Conservation (phyloP, 371 early-diverging fungal species). For the Sporodiniella umbellata region DNA sequence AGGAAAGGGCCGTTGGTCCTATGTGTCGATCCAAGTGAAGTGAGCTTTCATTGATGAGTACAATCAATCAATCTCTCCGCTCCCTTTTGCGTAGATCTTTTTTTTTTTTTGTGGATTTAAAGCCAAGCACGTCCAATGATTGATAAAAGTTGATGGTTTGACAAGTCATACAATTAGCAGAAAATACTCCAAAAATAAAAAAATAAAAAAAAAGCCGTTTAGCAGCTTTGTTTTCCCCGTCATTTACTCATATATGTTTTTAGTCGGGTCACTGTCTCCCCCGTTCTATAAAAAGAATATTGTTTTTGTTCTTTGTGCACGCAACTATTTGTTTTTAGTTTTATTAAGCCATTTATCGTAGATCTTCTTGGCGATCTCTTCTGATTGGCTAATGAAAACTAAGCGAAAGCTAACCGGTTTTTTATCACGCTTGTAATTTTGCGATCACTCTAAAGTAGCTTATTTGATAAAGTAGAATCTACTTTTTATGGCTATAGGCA, state of each 20-base stretch:
- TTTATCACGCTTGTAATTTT: background rate
- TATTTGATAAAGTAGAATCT: too few species aligned
- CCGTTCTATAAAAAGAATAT: background rate
- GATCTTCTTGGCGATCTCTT: conserved; percentile 12
- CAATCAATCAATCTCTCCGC: too few species aligned
- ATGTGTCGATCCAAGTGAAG: too few species aligned
- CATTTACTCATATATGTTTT: background rate
- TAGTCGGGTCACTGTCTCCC: background rate
- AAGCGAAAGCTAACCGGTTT: too few species aligned
- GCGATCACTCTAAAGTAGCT: too few species aligned
- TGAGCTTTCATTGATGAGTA: too few species aligned
- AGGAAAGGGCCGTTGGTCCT: too few species aligned
- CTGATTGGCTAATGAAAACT: conserved; percentile 5
- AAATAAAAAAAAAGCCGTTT: background rate
- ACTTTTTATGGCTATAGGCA: too few species aligned
- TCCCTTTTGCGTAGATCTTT: background rate
- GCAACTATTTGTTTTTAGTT: background rate
- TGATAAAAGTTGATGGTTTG: background rate
- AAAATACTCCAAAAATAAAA: background rate
- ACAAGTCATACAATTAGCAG: background rate
- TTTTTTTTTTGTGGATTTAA: background rate
- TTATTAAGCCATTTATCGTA: background rate
- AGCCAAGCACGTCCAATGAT: background rate
- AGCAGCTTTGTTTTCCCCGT: background rate
- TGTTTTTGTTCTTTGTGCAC: background rate